These are phyloP conservation scores for Monosporascus cannonballus DNA, from an alignment of 2,329 filamentous ascomycete species.

Conservation along the genomic window DNA sequence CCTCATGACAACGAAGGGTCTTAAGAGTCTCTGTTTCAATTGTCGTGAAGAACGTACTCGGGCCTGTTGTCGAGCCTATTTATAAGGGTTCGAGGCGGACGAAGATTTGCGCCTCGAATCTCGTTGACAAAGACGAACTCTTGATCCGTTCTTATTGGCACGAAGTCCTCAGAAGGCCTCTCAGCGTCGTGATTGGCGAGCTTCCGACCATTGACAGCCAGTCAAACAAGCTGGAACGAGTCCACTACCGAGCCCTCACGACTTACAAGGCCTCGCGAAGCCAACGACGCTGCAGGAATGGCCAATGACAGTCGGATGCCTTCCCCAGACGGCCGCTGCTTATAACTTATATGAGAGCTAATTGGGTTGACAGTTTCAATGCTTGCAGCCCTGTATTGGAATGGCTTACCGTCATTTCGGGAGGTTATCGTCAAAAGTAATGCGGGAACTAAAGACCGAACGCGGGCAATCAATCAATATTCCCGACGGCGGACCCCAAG, in stretches of 20 bases:
- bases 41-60: not conserved
- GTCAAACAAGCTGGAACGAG: slow-evolving; percentile 19
- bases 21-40: not conserved
- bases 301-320: slow-evolving; percentile 17
- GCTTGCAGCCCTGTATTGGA: slow-evolving; percentile 13
- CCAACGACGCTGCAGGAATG: slow-evolving; percentile 17
- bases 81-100: slow-evolving; percentile 7
- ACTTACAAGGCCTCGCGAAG: slow-evolving; percentile 15
- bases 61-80: not conserved
- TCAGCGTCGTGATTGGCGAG: slow-evolving; percentile 26
- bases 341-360: slow-evolving; percentile 18
- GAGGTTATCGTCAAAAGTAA: not conserved
- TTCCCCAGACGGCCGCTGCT: slow-evolving; percentile 9
- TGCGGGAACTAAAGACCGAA: not conserved
- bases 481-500: not conserved
- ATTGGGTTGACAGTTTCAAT: slow-evolving; percentile 17
- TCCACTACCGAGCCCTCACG: slow-evolving; percentile 16
- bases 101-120: slow-evolving; percentile 19
- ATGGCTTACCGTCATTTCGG: slow-evolving; percentile 2
- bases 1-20: not conserved
- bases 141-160: slow-evolving; percentile 28
- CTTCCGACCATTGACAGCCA: slow-evolving; percentile 19
- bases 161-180: slow-evolving; percentile 14
- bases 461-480: not conserved
- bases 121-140: slow-evolving; percentile 24